phyloP scores from a whole-genome alignment of 2,329 filamentous ascomycete species.

The Mollisia scopiformis region DNA sequence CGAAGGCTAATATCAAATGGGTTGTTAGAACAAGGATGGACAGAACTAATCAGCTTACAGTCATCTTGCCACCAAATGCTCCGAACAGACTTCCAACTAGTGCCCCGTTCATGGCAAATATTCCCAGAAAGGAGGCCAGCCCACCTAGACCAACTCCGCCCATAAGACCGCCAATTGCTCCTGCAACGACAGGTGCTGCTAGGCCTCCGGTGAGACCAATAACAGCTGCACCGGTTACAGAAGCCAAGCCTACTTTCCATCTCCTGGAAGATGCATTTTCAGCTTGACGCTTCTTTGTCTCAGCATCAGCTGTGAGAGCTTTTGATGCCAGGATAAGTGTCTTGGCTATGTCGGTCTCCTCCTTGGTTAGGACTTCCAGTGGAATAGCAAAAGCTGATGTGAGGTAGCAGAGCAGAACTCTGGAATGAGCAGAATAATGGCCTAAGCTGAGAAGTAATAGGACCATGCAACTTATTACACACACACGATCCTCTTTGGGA shows the following conservation, averaged over 20 bases:
- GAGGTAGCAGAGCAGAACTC: constrained; percentile 68
- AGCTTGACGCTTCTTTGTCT: constrained; percentile 72
- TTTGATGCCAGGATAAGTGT: constrained; percentile 70
- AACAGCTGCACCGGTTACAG: constrained; percentile 82
- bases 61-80: constrained; percentile 81
- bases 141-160: constrained; percentile 84
- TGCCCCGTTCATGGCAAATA: constrained; percentile 83
- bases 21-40: not conserved
- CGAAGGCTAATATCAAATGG: not conserved
- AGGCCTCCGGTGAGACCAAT: constrained; percentile 92
- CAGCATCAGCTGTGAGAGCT: constrained; percentile 74
- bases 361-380: constrained; percentile 61
- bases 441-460: constrained; percentile 73
- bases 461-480: constrained; percentile 71
- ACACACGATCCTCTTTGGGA: constrained; percentile 57
- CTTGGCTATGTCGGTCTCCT: constrained; percentile 77
- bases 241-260: constrained; percentile 89
- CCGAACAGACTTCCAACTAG: constrained; percentile 88
- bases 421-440: constrained; percentile 75
- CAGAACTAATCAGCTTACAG: constrained; percentile 39
- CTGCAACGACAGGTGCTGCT: constrained; percentile 86
- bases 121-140: constrained; percentile 82
- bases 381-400: constrained; percentile 68
- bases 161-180: constrained; percentile 82
- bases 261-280: constrained; percentile 70